Percentiles rank a stretch among this genome's conserved stretches.
phyloP scores from a whole-genome alignment of 179 eudicot species.

The Beta macrorhiza region DNA sequence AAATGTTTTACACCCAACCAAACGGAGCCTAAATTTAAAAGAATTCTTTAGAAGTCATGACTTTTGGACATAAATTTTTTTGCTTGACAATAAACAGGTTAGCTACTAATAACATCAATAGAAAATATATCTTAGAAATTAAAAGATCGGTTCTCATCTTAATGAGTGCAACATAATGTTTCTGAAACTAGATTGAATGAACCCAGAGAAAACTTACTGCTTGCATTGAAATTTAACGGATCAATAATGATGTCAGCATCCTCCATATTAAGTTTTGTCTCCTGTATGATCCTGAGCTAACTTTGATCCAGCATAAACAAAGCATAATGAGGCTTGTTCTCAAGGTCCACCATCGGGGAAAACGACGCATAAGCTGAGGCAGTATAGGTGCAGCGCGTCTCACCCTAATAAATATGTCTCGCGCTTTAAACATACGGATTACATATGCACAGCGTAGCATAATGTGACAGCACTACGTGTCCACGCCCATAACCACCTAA shows the following conservation, averaged over 20 bases:
- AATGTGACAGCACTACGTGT: background rate
- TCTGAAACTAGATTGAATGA: background rate
- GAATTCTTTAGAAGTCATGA: background rate
- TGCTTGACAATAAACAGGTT: background rate
- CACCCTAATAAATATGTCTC: constrained; percentile 15
- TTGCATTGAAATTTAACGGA: background rate
- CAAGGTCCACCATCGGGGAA: background rate
- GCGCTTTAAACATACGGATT: background rate
- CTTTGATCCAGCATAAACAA: background rate
- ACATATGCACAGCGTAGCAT: background rate
- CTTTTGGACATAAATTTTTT: background rate
- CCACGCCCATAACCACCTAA: background rate
- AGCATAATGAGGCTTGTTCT: background rate
- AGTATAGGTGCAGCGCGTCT: background rate
- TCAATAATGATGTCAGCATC: constrained; percentile 18
- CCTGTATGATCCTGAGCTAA: background rate
- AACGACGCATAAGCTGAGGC: constrained; percentile 4
- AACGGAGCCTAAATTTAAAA: background rate
- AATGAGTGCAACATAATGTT: background rate
- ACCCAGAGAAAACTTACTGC: constrained; percentile 18
- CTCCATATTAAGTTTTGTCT: background rate
- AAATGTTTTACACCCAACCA: no score
- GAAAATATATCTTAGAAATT: background rate
- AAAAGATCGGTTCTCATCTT: background rate
- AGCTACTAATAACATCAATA: background rate